Conservation (phyloP, 2,329 filamentous ascomycete genomes). For the Sporothrix mexicana region DNA sequence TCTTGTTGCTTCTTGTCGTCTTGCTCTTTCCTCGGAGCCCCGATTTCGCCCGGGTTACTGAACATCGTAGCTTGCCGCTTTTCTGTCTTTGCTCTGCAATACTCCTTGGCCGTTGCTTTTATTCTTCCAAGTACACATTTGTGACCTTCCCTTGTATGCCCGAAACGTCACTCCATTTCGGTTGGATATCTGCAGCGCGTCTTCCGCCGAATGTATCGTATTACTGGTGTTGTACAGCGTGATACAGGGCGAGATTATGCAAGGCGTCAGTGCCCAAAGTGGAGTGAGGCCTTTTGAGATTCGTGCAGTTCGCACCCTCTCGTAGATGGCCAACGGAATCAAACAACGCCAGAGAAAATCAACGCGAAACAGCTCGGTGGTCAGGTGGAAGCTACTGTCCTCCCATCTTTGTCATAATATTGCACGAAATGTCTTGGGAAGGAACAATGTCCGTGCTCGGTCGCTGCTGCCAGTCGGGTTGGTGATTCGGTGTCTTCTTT, state of each 20-base stretch:
- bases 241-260: neutral
- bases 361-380: neutral
- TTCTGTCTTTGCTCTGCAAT: neutral
- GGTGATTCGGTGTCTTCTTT: neutral
- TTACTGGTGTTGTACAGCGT: neutral
- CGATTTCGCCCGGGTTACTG: slow-evolving; percentile 13
- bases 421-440: neutral
- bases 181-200: neutral
- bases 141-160: neutral
- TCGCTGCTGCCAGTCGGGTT: neutral
- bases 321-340: neutral
- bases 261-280: slow-evolving; percentile 28
- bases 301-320: neutral
- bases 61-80: neutral
- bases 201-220: neutral
- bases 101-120: neutral
- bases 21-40: neutral
- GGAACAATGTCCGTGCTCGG: neutral
- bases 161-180: neutral
- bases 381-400: neutral
- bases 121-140: neutral
- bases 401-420: no score
- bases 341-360: neutral
- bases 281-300: slow-evolving; percentile 5
- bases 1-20: neutral